These are phyloP conservation scores for Fusarium piperis DNA, from an alignment of 2,329 filamentous ascomycete genomes.

Conservation along the genomic window DNA sequence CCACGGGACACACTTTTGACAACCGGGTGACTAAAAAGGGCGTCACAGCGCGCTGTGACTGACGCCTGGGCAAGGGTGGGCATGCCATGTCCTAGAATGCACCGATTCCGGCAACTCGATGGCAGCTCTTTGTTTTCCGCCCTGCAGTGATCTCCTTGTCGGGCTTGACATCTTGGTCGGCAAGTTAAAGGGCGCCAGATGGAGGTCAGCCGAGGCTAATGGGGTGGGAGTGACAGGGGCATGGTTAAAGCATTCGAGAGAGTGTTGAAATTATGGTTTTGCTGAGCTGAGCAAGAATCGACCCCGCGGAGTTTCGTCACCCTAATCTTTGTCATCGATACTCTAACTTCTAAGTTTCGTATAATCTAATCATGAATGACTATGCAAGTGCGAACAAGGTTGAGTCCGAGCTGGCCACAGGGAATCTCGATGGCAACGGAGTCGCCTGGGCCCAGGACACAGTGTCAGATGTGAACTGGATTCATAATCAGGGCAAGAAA, in stretches of 20 bases:
- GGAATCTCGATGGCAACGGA: background rate
- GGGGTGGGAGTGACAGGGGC: background rate
- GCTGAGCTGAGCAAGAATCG: constrained; percentile 14
- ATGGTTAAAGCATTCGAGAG: background rate
- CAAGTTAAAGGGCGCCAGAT: background rate
- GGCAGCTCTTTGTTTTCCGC: background rate
- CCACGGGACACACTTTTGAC: background rate
- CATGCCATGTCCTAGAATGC: background rate
- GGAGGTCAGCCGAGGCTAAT: background rate
- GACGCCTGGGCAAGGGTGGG: background rate
- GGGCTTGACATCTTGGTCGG: background rate
- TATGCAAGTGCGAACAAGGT: background rate
- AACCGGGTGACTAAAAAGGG: constrained; percentile 1
- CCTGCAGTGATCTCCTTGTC: background rate
- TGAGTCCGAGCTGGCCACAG: background rate
- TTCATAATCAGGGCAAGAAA: background rate
- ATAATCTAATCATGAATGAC: background rate
- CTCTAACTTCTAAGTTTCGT: background rate
- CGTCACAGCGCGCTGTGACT: background rate
- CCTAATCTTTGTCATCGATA: background rate
- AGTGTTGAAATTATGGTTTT: background rate
- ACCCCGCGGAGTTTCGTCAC: constrained; percentile 21
- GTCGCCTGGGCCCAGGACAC: background rate
- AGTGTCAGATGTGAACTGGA: background rate
- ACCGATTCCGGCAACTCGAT: background rate